phyloP scores from a whole-genome alignment of 2,329 filamentous ascomycete species.

The Hypoxylon sp. region DNA sequence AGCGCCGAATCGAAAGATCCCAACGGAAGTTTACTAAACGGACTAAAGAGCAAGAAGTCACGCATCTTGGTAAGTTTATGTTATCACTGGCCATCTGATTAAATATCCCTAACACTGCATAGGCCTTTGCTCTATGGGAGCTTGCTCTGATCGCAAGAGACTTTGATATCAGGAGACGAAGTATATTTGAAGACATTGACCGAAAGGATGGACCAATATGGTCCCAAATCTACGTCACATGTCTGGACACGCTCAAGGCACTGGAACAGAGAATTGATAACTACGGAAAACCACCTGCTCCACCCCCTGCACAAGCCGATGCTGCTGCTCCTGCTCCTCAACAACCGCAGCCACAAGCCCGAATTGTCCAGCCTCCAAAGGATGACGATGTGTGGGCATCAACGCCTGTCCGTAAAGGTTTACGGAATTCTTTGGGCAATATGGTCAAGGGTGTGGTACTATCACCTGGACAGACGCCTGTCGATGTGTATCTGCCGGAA shows the following conservation, averaged over 20 bases:
- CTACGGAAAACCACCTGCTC: conserved; percentile 58
- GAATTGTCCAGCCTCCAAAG: conserved; percentile 52
- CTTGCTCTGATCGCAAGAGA: conserved; percentile 79
- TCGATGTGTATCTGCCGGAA: conserved; percentile 59
- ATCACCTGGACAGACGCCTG: conserved; percentile 58
- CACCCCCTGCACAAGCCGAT: conserved; percentile 42
- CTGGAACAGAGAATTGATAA: conserved; percentile 74
- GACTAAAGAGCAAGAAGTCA: conserved; percentile 83
- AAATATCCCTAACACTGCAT: conserved; percentile 35
- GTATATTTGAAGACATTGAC: conserved; percentile 88
- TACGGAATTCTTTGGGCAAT: conserved; percentile 57
- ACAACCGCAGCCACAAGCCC: conserved; percentile 48
- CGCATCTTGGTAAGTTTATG: conserved; percentile 68
- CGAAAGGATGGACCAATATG: conserved; percentile 81
- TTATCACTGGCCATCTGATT: too few species aligned
- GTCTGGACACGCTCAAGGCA: conserved; percentile 72
- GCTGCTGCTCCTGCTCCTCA: conserved; percentile 31
- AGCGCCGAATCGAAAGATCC: conserved; percentile 88
- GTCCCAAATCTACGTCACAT: conserved; percentile 77
- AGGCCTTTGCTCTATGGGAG: conserved; percentile 92
- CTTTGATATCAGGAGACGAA: conserved; percentile 77
- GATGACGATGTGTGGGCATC: conserved; percentile 57
- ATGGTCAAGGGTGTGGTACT: conserved; percentile 54
- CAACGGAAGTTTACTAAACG: conserved; percentile 86
- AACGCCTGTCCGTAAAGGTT: conserved; percentile 48